Base-by-base conservation (phyloP, 805 yeast species). In the Myxozyma lipomycoides region DNA sequence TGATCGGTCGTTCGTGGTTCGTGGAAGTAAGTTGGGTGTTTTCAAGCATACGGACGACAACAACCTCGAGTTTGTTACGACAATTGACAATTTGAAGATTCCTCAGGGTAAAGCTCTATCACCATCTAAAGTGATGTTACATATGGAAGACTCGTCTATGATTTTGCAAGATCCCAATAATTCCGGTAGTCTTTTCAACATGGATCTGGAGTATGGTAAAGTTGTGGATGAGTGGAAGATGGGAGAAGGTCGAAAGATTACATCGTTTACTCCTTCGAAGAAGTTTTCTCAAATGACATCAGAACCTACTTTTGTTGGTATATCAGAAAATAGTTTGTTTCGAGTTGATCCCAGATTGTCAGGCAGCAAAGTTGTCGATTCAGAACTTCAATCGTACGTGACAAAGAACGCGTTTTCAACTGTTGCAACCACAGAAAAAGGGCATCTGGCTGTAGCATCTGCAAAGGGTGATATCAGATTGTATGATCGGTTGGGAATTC, bases 171-270 rank as follows among this genome's bases (percentile, higher is more conserved):
- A 79, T 62, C 70, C 73, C 1, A 62, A 66, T 3, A 68, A 74
- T 37, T 62, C 62, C 21, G 69, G 73, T 39, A 74, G 71, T 26
- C 64, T 89, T 43, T 86, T 76, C 69, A 78, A 79, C 59, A 78
- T 88, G 88, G 96, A 89, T 69, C 67, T 89, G 43, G 84, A 78
- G 62, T 75, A 80, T 50, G 96, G 96, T 12, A 73, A 82, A 62
- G 76, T 89, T 46, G 84, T 89, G n/a, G 96, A 89, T 64, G 93
- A 86, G 63, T 89, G 95, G 93, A 70, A 75, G 32, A 73, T 84
- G 19, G 61, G 65, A 21, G 73, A 72, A 23, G 76, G 76, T 46
- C 69, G 68, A 23, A 56, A 74, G 5, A 73, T 80, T 18, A 72
- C 82, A 25, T 77, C 76, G 17, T 82, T 81, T 64, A 84, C 83